phyloP scores from a whole-genome alignment of 257 asterid genomes.

The Jasminum sambac region DNA sequence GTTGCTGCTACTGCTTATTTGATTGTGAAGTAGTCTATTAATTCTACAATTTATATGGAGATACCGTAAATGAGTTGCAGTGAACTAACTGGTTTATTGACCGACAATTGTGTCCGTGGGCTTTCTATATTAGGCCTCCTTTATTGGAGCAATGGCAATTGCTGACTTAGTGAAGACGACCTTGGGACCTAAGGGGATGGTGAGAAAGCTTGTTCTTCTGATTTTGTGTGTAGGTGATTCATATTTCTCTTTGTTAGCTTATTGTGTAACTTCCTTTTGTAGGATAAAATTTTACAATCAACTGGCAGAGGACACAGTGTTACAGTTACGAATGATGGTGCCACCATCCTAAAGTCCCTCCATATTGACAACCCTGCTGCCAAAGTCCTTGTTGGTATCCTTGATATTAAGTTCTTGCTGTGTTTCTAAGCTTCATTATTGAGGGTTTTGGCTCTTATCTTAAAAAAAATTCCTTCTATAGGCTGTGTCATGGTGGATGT shows the following conservation, averaged over 20 bases:
- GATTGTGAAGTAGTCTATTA: background rate
- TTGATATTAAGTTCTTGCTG: slow-evolving; percentile 24
- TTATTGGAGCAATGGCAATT: slow-evolving; percentile 91
- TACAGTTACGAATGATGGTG: slow-evolving; percentile 97
- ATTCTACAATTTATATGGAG: background rate
- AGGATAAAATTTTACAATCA: slow-evolving; percentile 97
- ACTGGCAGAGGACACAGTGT: slow-evolving; percentile 82
- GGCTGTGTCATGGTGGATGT: slow-evolving; percentile 3
- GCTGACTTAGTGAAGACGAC: slow-evolving; percentile 96
- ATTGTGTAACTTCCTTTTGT: slow-evolving; percentile 18
- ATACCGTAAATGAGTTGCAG: background rate
- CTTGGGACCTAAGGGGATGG: slow-evolving; percentile 98
- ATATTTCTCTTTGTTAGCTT: background rate
- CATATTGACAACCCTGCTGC: slow-evolving; percentile 99
- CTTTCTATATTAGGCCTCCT: slow-evolving; percentile 66
- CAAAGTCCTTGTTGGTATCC: slow-evolving; percentile 96
- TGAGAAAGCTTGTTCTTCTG: slow-evolving; percentile 25
- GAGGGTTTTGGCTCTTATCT: background rate
- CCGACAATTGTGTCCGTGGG: slow-evolving; percentile 18
- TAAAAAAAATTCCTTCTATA: background rate
- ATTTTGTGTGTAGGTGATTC: background rate
- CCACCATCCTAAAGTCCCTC: slow-evolving; percentile 92
- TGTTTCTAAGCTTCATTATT: background rate
- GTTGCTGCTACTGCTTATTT: background rate
- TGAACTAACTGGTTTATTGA: slow-evolving; percentile 1